Conservation (phyloP, 257 asterid genomes). For the Penstemon davidsonii region DNA sequence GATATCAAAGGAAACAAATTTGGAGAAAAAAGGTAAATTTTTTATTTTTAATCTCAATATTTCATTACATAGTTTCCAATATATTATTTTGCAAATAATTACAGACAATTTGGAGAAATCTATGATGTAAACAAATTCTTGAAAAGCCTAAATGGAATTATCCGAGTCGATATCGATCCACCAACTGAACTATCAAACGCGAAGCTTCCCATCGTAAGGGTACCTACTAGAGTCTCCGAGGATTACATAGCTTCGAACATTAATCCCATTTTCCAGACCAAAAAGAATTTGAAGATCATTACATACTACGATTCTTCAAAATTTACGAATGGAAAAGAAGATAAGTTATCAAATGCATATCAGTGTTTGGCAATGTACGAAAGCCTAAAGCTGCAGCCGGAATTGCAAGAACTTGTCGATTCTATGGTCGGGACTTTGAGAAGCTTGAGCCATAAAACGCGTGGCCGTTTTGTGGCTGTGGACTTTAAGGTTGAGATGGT, state of each 20-base stretch:
- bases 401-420: constrained; percentile 39
- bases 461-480: constrained; percentile 52
- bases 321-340: background rate
- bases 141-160: constrained; percentile 48
- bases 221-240: constrained; percentile 40
- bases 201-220: constrained; percentile 32
- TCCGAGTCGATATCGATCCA: constrained; percentile 41
- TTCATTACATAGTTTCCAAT: too few species aligned
- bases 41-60: too few species aligned
- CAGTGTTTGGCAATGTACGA: constrained; percentile 50
- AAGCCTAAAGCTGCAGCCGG: constrained; percentile 41
- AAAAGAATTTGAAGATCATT: constrained; percentile 37
- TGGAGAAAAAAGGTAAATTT: constrained; percentile 37
- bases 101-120: constrained; percentile 58
- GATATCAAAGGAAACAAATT: constrained; percentile 41
- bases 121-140: constrained; percentile 51
- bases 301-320: constrained; percentile 35
- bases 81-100: background rate
- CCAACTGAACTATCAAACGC: constrained; percentile 22
- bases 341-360: constrained; percentile 17
- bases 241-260: constrained; percentile 42
- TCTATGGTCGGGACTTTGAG: constrained; percentile 51
- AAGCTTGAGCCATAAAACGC: constrained; percentile 43
- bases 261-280: constrained; percentile 42
- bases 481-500: constrained; percentile 41